phyloP scores from a whole-genome alignment of 768 basidiomycete genomes.

The Leccinum variicolor region DNA sequence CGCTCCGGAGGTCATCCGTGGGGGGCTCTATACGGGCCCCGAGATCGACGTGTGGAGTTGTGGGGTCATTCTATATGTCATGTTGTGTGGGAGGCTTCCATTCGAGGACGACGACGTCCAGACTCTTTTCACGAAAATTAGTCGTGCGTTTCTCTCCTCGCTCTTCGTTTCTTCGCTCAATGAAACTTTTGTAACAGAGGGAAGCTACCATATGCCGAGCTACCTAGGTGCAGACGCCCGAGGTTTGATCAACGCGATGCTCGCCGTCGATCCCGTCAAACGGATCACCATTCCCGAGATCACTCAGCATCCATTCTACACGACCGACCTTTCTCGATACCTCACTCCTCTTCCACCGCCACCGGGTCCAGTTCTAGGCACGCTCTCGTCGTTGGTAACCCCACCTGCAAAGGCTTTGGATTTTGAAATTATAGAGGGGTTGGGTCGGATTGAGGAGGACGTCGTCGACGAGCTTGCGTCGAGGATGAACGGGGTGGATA shows the following conservation, averaged over 20 bases:
- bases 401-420: conserved; percentile 60
- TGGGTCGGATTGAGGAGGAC: conserved; percentile 90
- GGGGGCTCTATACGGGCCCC: conserved; percentile 92
- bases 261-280: conserved; percentile 90
- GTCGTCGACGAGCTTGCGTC: conserved; percentile 79
- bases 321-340: conserved; percentile 79
- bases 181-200: conserved; percentile 48
- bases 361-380: conserved; percentile 73
- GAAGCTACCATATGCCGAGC: conserved; percentile 81
- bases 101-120: conserved; percentile 98
- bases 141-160: conserved; percentile 47
- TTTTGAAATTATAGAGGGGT: conserved; percentile 85
- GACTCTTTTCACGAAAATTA: conserved; percentile 90
- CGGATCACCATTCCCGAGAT: conserved; percentile 94
- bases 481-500: conserved; percentile 69
- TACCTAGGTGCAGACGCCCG: conserved; percentile 77
- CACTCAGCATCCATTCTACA: conserved; percentile 88
- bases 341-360: conserved; percentile 78
- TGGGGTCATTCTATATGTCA: conserved; percentile 98
- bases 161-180: neutral
- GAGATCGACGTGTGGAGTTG: conserved; percentile 99
- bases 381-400: conserved; percentile 66
- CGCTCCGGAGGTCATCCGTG: conserved; percentile 95
- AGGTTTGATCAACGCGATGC: conserved; percentile 82
- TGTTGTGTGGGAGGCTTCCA: conserved; percentile 92